Base-by-base conservation (phyloP, 1,284 basidiomycete species). In the Moesziomyces aphidis region DNA sequence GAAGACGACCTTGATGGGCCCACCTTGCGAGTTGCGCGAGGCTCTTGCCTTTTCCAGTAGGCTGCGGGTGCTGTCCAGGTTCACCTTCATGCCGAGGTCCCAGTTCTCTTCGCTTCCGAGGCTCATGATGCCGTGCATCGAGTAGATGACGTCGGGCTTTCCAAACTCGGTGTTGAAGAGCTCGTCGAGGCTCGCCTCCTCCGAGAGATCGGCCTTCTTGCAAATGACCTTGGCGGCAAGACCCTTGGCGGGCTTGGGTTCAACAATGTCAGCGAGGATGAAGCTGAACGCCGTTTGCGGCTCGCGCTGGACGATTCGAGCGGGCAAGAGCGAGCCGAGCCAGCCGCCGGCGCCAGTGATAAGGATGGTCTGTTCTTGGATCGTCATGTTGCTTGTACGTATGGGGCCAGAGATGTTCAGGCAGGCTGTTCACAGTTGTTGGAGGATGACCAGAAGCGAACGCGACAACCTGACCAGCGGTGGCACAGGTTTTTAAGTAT, bases 291-390 rank as follows among this genome's bases (percentile, higher is more conserved):
- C 42, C 34, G 45, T 67, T 11, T 71, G 22, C 9, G 68, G 62
- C 49, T 59, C 50, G 19, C 39, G 53, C 45, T 60, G 19, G 21
- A 67, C 57, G 26, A 71, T 52, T 7, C 48, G 52, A 39, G 42
- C 50, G 21, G 68, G 56, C 45, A 71, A 24, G 9, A 71, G 53
- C 5, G 55, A 59, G 39, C 68, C 68, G 6, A 71, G 53, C 56
- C 55, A 71, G 31, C 68, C 68, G 19, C 68, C 68, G n/a, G 62
- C 63, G 17, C 68, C 68, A n/a, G 68, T 71, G 56, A 71, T 71
- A 7, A 71, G 62, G 45, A 71, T 52, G 24, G 68, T 71, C 44
- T 70, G 47, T 31, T 50, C n/a, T 45, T 50, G 47, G 13, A 49
- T 28, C n/a, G 59, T 53, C 59, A 61, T 61, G 21, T 24, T 42